Percentiles rank a stretch among this genome's conserved stretches.
These are phyloP conservation scores for Mycocentrospora acerina DNA, from an alignment of 2,329 filamentous ascomycete genomes.

Conservation along the genomic window DNA sequence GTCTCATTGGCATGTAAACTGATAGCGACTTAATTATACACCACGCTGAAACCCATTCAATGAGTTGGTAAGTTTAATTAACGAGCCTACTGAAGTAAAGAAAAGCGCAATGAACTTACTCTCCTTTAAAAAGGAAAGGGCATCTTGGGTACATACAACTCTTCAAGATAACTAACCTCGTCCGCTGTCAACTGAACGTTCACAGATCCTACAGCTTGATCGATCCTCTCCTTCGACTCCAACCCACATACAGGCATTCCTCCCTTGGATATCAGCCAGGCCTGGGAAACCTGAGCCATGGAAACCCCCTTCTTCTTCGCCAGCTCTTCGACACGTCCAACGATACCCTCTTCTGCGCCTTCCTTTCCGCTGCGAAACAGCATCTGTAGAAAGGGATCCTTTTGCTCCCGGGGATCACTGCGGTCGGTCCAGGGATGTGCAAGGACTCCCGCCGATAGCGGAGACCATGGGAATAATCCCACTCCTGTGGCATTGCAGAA, in stretches of 20 bases:
- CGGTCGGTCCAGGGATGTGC: constrained; percentile 38
- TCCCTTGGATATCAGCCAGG: constrained; percentile 23
- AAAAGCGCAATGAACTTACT: too few relatives aligned
- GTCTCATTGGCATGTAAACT: too few relatives aligned
- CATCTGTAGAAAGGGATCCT: constrained; percentile 41
- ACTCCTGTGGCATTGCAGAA: constrained; percentile 35
- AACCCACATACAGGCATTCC: constrained; percentile 22
- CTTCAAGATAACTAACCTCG: too few relatives aligned
- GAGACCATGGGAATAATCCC: constrained; percentile 31
- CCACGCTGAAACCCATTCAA: too few relatives aligned
- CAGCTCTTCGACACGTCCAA: constrained; percentile 56
- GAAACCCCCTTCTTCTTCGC: constrained; percentile 54
- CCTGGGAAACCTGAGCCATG: constrained; percentile 58
- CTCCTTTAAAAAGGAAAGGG: too few relatives aligned
- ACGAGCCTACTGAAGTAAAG: too few relatives aligned
- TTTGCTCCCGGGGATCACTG: constrained; percentile 36
- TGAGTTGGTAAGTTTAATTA: too few relatives aligned
- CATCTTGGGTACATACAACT: too few relatives aligned
- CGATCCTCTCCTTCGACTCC: constrained; percentile 16
- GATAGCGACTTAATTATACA: too few relatives aligned
- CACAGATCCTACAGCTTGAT: constrained; percentile 11
- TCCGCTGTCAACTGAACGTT: too few relatives aligned
- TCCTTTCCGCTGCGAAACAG: constrained; percentile 14
- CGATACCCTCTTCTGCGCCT: constrained; percentile 52
- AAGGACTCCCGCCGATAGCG: constrained; percentile 38